Conservation (phyloP, 805 yeast species). For the Saccharomycopsis sp. region DNA sequence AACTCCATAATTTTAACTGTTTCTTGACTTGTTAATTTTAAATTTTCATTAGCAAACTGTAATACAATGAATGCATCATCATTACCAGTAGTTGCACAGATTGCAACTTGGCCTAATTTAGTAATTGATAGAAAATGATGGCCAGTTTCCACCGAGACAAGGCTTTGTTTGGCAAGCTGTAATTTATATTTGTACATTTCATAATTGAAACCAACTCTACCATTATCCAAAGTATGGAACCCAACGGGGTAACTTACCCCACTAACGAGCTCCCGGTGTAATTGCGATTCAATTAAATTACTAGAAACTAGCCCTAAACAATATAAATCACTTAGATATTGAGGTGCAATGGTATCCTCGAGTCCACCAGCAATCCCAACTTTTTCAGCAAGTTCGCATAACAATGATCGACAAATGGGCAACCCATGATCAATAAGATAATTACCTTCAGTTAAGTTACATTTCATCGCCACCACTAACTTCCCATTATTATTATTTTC, state of each 20-base stretch:
- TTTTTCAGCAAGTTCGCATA: slow-evolving; percentile 35
- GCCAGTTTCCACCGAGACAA: slow-evolving; percentile 35
- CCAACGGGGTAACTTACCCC: slow-evolving; percentile 47
- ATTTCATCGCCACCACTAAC: slow-evolving; percentile 27
- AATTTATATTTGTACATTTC: slow-evolving; percentile 24
- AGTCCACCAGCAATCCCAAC: slow-evolving; percentile 41
- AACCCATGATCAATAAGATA: slow-evolving; percentile 35
- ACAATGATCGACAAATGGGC: slow-evolving; percentile 34
- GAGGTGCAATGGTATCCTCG: slow-evolving; percentile 44
- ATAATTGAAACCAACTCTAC: neutral
- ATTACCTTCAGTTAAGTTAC: slow-evolving; percentile 32
- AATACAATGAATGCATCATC: slow-evolving; percentile 41
- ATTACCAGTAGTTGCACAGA: slow-evolving; percentile 44
- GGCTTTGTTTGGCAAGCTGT: slow-evolving; percentile 37
- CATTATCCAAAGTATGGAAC: slow-evolving; percentile 26
- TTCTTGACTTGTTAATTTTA: neutral
- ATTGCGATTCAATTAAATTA: slow-evolving; percentile 39
- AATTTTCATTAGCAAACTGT: slow-evolving; percentile 23
- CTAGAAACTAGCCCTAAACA: slow-evolving; percentile 39
- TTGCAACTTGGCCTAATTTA: slow-evolving; percentile 42
- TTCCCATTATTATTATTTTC: neutral
- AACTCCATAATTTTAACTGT: neutral
- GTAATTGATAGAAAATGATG: slow-evolving; percentile 45
- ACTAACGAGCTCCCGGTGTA: slow-evolving; percentile 44
- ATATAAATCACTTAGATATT: slow-evolving; percentile 42